phyloP scores from a whole-genome alignment of 2,329 filamentous ascomycete species.

The Cryphonectria japonica region DNA sequence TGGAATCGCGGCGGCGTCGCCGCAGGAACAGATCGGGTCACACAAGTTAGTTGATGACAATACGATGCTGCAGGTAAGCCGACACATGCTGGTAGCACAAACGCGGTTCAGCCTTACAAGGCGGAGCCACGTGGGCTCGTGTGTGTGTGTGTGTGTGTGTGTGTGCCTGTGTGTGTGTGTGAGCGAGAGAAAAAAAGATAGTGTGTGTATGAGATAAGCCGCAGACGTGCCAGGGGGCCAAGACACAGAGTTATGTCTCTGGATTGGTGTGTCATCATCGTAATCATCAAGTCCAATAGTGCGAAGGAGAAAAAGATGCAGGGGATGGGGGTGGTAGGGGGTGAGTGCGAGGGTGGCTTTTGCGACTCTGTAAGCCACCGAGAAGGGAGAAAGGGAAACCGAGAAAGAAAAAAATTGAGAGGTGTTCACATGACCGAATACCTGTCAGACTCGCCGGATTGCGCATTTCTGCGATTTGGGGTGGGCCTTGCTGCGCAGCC shows the following conservation, averaged over 20 bases:
- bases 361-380: neutral
- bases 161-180: neutral
- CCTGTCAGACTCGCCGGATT: neutral
- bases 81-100: neutral
- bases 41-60: neutral
- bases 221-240: neutral
- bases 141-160: neutral
- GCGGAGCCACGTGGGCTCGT: slow-evolving; percentile 16
- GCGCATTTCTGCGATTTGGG: neutral
- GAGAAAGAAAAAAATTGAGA: neutral
- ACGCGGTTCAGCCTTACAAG: slow-evolving; percentile 11
- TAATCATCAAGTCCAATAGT: neutral
- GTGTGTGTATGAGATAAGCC: neutral
- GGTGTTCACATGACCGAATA: neutral
- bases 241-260: neutral
- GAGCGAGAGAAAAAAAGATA: too few relatives aligned
- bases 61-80: slow-evolving; percentile 1
- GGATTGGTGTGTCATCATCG: neutral
- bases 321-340: too few relatives aligned
- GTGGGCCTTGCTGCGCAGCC: neutral
- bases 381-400: neutral
- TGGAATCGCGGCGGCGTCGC: neutral
- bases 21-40: slow-evolving; percentile 4
- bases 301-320: neutral
- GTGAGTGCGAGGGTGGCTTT: neutral